phyloP scores from a whole-genome alignment of 2,329 filamentous ascomycete genomes.

The Hypoxylon sp. region DNA sequence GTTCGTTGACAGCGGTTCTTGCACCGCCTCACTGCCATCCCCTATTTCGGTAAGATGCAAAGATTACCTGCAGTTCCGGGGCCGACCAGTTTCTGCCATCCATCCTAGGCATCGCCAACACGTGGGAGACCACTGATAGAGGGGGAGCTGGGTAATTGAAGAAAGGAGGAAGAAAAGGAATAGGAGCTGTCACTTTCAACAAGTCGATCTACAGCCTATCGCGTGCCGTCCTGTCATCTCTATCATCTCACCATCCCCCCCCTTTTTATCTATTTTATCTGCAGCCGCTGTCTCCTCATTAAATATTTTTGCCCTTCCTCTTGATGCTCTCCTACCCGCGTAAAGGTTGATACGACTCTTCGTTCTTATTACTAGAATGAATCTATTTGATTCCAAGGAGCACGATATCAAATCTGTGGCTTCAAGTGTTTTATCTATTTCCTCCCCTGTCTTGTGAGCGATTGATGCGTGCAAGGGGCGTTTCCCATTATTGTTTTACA shows the following conservation, averaged over 20 bases:
- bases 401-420: conserved; percentile 24
- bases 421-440: conserved; percentile 37
- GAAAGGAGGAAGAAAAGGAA: neutral
- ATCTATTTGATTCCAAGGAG: conserved; percentile 19
- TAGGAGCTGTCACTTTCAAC: conserved; percentile 16
- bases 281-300: conserved; percentile 29
- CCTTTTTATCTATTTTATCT: conserved; percentile 23
- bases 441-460: conserved; percentile 5
- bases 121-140: conserved; percentile 31
- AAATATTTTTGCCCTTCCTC: conserved; percentile 10
- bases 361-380: neutral
- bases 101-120: conserved; percentile 34
- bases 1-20: conserved; percentile 29
- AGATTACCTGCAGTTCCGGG: conserved; percentile 38
- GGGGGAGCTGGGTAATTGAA: neutral
- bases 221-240: conserved; percentile 17
- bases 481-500: conserved; percentile 1
- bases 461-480: conserved; percentile 23
- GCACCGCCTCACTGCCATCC: conserved; percentile 36
- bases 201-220: conserved; percentile 30
- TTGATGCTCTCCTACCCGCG: conserved; percentile 12
- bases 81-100: conserved; percentile 30
- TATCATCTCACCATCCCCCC: conserved; percentile 18
- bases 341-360: conserved; percentile 20
- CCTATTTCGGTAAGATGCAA: conserved; percentile 35